Percentiles rank a stretch among this genome's conserved stretches.
Conservation (phyloP, 2,329 filamentous ascomycete genomes). For the Trichophyton equinum region DNA sequence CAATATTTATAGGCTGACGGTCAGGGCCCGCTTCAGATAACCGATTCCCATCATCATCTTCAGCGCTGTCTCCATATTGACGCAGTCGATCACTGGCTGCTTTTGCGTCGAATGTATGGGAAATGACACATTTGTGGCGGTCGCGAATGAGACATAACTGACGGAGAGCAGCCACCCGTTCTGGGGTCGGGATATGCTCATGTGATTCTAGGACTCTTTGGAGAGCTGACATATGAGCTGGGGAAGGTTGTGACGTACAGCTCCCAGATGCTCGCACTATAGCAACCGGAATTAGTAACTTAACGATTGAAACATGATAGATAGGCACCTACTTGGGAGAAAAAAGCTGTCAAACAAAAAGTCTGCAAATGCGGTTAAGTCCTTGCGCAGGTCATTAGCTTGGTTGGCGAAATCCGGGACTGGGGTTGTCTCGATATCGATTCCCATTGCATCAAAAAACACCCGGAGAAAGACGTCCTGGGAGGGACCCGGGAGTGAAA, state of each 20-base stretch:
- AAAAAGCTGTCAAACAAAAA: background rate
- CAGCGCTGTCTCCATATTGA: conserved; percentile 6
- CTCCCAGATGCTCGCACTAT: background rate
- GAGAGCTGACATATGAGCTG: background rate
- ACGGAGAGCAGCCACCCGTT: conserved; percentile 12
- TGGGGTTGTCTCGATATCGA: background rate
- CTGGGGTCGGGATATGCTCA: conserved; percentile 6
- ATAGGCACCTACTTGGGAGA: background rate
- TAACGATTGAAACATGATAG: background rate
- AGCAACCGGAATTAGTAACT: background rate
- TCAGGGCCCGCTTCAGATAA: conserved; percentile 6
- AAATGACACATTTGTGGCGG: conserved; percentile 15
- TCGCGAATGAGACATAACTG: conserved; percentile 13
- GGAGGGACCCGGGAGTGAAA: background rate
- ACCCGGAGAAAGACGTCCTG: background rate
- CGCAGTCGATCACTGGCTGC: conserved; percentile 11
- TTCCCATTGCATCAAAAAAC: background rate
- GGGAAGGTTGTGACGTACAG: background rate
- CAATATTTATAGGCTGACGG: background rate
- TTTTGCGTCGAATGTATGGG: conserved; percentile 11
- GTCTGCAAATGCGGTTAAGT: background rate
- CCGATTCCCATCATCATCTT: conserved; percentile 13
- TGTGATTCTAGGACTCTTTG: background rate
- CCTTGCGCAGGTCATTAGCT: background rate
- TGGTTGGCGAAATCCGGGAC: background rate